Base-by-base conservation (phyloP, 306 rosid species). In the Lathyrus sativus region DNA sequence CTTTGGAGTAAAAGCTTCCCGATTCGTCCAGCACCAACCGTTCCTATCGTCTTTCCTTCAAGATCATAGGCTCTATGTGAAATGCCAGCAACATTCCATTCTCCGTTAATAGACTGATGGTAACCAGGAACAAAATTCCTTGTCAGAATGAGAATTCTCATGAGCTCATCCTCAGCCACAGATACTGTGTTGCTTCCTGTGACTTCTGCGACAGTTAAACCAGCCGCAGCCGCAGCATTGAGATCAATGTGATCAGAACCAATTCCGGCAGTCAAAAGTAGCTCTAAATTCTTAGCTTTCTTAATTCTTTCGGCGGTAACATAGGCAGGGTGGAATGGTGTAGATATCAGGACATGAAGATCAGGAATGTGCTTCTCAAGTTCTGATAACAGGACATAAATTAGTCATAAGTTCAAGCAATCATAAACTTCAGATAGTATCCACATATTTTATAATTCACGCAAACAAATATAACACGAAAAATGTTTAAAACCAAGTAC, bases 261-360 rank as follows among this genome's bases (percentile, higher is more conserved):
- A 39, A 93, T 82, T 38, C 97, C 98, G 18, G 98, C 98, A 3
- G 98, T 93, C 54, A 93, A 86, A 76, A 93, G 81, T 61, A 93
- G 85, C 43, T 93, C 85, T 80, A 93, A 76, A 69, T 86, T 93
- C 71, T 93, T 93, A 64, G 98, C 98, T 81, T 76, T 93, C 76
- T 85, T 86, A 1, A 93, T 93, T 73, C 97, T 85, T 79, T 90
- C 98, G 0, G 95, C 98, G 1, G 98, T 93, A 39, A 93, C 97
- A 68, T 93, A 93, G 41, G 98, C 98, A 4, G 98, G 98, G 62
- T 93, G 98, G 83, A 93, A 93, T 11, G 98, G 98, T 2, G 98
- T 93, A 1, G 96, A 73, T 68, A 93, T 93, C 72, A 93, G 89
- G 65, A 93, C 98, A 68, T 93, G 86, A 33, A 88, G 86, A 71